phyloP scores from a whole-genome alignment of 805 yeast genomes.

The Saccharomycopsis olivae region DNA sequence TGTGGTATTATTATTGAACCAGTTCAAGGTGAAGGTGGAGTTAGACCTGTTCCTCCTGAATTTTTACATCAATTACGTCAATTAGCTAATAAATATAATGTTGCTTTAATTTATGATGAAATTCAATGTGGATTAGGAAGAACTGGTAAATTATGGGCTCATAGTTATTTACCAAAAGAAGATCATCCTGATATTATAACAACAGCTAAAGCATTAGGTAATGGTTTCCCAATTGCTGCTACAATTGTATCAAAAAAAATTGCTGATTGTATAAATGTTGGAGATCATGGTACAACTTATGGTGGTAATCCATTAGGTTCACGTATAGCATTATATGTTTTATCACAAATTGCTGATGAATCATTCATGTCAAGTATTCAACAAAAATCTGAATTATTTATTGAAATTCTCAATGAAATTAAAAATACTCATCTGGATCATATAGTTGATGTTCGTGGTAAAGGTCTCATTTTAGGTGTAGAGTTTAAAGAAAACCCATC shows the following conservation, averaged over 20 bases:
- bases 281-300: constrained; percentile 97
- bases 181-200: constrained; percentile 94
- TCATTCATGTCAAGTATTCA: constrained; percentile 53
- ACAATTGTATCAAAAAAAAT: constrained; percentile 77
- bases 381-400: constrained; percentile 47
- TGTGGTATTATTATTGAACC: constrained; percentile 96
- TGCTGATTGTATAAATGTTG: constrained; percentile 63
- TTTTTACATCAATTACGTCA: constrained; percentile 57
- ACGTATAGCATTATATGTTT: constrained; percentile 67
- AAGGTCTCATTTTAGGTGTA: constrained; percentile 78
- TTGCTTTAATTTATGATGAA: constrained; percentile 81
- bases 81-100: constrained; percentile 59
- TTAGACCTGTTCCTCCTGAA: constrained; percentile 52
- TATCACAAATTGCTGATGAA: constrained; percentile 51
- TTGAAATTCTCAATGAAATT: constrained; percentile 37
- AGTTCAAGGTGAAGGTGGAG: constrained; percentile 97
- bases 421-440: constrained; percentile 47
- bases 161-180: constrained; percentile 55
- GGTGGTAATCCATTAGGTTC: constrained; percentile 96
- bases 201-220: constrained; percentile 92
- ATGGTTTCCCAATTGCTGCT: constrained; percentile 95
- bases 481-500: constrained; percentile 62
- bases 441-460: constrained; percentile 69
- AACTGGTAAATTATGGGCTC: constrained; percentile 92
- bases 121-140: constrained; percentile 96